Percentiles rank a stretch among this genome's conserved stretches.
Conservation (phyloP, 2,329 filamentous ascomycete species). For the Rhynchosporium graminicola region DNA sequence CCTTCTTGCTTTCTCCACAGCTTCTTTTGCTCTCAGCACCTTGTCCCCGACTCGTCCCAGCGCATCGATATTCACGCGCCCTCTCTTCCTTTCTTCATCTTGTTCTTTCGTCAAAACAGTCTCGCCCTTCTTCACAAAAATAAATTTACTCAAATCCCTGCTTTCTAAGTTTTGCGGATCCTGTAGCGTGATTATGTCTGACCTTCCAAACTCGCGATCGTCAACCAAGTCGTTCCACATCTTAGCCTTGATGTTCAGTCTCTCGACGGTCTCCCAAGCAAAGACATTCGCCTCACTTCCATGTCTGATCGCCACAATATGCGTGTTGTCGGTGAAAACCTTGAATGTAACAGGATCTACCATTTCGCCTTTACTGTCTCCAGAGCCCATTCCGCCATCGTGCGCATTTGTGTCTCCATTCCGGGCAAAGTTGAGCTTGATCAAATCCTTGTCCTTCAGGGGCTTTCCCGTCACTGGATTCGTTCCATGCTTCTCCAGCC, state of each 20-base stretch:
- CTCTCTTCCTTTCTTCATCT: constrained; percentile 63
- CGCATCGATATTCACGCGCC: constrained; percentile 75
- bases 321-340: constrained; percentile 96
- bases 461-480: constrained; percentile 86
- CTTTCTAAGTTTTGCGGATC: constrained; percentile 88
- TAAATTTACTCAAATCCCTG: constrained; percentile 83
- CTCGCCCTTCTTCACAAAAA: constrained; percentile 81
- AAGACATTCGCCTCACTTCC: constrained; percentile 91
- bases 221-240: constrained; percentile 91
- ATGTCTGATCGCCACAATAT: constrained; percentile 84
- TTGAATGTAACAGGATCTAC: constrained; percentile 98
- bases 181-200: constrained; percentile 94
- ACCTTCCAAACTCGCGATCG: constrained; percentile 81
- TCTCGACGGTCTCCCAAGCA: constrained; percentile 91
- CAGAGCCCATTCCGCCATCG: constrained; percentile 49
- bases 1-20: constrained; percentile 84
- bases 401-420: constrained; percentile 70
- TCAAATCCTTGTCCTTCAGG: constrained; percentile 77
- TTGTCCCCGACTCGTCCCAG: constrained; percentile 79
- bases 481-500: constrained; percentile 90
- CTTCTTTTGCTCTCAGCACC: constrained; percentile 87
- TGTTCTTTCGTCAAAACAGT: constrained; percentile 69
- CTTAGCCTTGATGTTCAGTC: constrained; percentile 95
- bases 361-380: constrained; percentile 70
- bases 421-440: constrained; percentile 87